Evolutionary conservation across 2,329 filamentous ascomycete species (phyloP).

Genomic region (Rutstroemia sp.): DNA sequence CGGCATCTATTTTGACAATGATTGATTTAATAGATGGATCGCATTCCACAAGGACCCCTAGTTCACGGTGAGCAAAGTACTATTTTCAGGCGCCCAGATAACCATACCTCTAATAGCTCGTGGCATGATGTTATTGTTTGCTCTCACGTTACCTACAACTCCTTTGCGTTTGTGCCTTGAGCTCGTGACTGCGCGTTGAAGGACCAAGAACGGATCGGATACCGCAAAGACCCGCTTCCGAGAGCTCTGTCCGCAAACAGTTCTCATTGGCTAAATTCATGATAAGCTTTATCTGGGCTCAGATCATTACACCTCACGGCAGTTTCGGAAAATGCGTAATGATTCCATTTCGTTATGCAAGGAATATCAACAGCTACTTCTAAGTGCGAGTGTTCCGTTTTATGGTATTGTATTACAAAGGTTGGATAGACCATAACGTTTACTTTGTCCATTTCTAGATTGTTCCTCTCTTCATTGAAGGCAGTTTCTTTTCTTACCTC

Average conservation of each 20-base stretch:
- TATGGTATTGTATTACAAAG: no score
- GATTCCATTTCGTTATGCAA: not conserved
- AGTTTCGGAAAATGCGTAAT: not conserved
- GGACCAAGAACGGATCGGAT: not conserved
- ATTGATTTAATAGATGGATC: conserved; percentile 86
- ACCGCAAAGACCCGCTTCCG: not conserved
- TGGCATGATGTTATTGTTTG: conserved; percentile 36
- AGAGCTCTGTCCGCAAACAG: not conserved
- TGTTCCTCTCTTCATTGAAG: no score
- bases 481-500: no score
- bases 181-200: not conserved
- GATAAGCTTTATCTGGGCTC: not conserved
- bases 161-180: no score
- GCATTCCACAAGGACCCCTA: conserved; percentile 70
- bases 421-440: no score
- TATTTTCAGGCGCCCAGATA: not conserved
- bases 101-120: conserved; percentile 47
- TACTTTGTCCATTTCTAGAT: no score
- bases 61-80: not conserved
- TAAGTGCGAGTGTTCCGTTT: no score
- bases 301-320: not conserved
- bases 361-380: not conserved
- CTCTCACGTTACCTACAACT: no score
- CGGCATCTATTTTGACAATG: conserved; percentile 67
- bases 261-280: not conserved